These are phyloP conservation scores for Solanum chaucha DNA, from an alignment of 257 asterid genomes.

Conservation along the genomic window DNA sequence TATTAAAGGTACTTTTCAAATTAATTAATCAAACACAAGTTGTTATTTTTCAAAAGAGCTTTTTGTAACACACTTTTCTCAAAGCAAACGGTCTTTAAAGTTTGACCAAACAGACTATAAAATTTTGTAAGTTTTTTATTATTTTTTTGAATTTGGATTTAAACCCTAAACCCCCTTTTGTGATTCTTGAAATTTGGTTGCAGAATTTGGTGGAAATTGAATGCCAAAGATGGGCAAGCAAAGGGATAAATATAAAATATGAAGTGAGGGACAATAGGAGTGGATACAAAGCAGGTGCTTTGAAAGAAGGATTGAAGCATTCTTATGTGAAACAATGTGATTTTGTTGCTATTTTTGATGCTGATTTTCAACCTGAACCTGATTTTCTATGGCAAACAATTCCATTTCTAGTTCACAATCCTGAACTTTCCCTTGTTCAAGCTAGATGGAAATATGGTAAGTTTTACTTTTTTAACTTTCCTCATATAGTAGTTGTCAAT, in stretches of 20 bases:
- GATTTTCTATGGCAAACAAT: slow-evolving; percentile 78
- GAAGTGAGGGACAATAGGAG: slow-evolving; percentile 79
- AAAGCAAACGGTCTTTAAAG: rapidly evolving
- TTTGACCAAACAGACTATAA: background rate
- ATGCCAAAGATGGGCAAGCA: slow-evolving; percentile 90
- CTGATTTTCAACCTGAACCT: slow-evolving; percentile 94
- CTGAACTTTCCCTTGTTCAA: slow-evolving; percentile 78
- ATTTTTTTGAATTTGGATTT: background rate
- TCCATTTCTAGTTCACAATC: slow-evolving; percentile 72
- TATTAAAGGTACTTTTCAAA: background rate
- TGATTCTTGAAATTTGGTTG: slow-evolving; percentile 4
- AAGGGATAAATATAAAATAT: slow-evolving; percentile 85
- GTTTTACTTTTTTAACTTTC: background rate
- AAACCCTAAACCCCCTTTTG: background rate
- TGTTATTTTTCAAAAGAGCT: background rate
- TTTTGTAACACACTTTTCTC: background rate
- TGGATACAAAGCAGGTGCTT: slow-evolving; percentile 96
- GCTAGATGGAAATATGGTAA: slow-evolving; percentile 95
- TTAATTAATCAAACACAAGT: background rate
- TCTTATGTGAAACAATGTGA: slow-evolving; percentile 75
- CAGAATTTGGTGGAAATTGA: slow-evolving; percentile 79
- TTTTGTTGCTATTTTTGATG: slow-evolving; percentile 78
- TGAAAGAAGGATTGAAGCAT: slow-evolving; percentile 68
- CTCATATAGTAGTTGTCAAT: background rate
- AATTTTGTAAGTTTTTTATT: background rate